Conservation (phyloP, 768 basidiomycete genomes). For the Hydnomerulius pinastri region DNA sequence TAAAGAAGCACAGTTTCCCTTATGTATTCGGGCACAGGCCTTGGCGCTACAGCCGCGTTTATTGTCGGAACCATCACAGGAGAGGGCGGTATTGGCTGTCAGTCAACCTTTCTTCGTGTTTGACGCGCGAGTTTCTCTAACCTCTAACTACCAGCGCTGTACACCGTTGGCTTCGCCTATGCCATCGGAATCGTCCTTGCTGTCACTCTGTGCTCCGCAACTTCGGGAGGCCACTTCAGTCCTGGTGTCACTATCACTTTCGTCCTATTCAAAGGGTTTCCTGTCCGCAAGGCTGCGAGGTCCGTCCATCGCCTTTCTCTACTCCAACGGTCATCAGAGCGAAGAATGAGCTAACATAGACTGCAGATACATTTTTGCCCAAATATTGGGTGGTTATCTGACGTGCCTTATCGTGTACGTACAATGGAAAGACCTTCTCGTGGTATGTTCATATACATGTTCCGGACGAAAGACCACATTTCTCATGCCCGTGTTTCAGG, state of each 20-base stretch:
- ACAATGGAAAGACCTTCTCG: constrained; percentile 58
- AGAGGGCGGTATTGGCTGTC: constrained; percentile 49
- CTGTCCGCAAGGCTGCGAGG: constrained; percentile 51
- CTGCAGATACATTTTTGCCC: constrained; percentile 64
- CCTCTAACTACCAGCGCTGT: constrained; percentile 40
- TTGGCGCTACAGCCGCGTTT: constrained; percentile 55
- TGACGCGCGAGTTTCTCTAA: neutral
- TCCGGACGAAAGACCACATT: neutral
- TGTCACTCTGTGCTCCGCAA: constrained; percentile 47
- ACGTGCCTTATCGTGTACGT: constrained; percentile 61
- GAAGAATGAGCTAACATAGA: constrained; percentile 12
- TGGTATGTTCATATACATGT: too few species aligned
- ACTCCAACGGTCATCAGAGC: neutral
- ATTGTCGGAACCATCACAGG: constrained; percentile 48
- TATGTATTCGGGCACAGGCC: constrained; percentile 34
- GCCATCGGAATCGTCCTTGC: constrained; percentile 62
- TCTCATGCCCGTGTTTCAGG: constrained; percentile 10
- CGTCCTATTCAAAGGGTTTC: constrained; percentile 56
- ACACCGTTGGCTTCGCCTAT: constrained; percentile 61
- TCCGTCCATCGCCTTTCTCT: constrained; percentile 28
- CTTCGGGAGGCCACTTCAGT: constrained; percentile 67
- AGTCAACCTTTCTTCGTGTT: constrained; percentile 22
- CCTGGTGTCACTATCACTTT: constrained; percentile 61
- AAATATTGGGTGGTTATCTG: constrained; percentile 65
- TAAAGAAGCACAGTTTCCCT: neutral